Conservation (phyloP, 352 stramenopile genomes). For the Phytophthora litchii region DNA sequence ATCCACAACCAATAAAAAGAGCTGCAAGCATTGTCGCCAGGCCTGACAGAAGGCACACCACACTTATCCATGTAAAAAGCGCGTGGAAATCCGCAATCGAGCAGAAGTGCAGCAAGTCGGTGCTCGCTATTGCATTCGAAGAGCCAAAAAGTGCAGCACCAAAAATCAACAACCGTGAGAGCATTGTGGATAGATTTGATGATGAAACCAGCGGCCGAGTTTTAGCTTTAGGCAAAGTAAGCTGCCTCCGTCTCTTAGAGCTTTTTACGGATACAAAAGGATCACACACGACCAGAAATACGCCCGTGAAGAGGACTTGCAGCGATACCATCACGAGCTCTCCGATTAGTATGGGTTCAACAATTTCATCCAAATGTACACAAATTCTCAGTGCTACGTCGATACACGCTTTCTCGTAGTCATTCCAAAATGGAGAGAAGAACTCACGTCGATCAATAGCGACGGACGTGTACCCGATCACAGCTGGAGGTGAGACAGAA, state of each 20-base stretch:
- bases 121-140: conserved; percentile 28
- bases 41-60: conserved; percentile 30
- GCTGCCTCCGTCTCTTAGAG: conserved; percentile 15
- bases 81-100: conserved; percentile 29
- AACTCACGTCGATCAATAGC: conserved; percentile 29
- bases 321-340: conserved; percentile 17
- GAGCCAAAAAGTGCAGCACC: conserved; percentile 14
- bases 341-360: conserved; percentile 15
- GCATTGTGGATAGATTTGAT: not conserved
- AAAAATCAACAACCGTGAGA: conserved; percentile 17
- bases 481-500: not conserved
- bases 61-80: conserved; percentile 40
- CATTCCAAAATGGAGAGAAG: conserved; percentile 38
- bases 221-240: conserved; percentile 3
- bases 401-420: conserved; percentile 16
- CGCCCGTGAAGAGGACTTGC: conserved; percentile 23
- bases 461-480: conserved; percentile 4
- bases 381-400: conserved; percentile 2
- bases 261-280: conserved; percentile 4
- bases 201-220: not conserved
- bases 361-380: conserved; percentile 11
- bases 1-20: conserved; percentile 25
- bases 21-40: conserved; percentile 27
- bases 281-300: conserved; percentile 17
- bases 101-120: conserved; percentile 35